Percentiles rank a stretch among this genome's conserved stretches.
Evolutionary conservation across 371 early-diverging fungal species (phyloP).

Genomic region (Rhizopus delemar): DNA sequence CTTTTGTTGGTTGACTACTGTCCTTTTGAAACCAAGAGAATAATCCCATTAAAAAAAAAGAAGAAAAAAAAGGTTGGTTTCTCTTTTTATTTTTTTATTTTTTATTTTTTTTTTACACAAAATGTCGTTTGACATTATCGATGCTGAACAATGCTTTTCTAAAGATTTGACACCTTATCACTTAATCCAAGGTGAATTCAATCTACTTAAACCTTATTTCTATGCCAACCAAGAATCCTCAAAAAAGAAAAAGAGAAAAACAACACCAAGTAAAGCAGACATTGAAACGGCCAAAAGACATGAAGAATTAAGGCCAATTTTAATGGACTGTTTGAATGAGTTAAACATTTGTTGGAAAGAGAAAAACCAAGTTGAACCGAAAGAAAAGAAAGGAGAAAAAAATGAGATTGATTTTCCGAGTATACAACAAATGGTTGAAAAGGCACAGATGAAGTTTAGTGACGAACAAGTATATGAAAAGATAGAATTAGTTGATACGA

Average conservation of each 20-base stretch:
- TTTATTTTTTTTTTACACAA: not conserved
- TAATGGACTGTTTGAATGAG: slow-evolving; percentile 16
- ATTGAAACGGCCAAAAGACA: slow-evolving; percentile 32
- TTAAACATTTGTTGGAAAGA: slow-evolving; percentile 10
- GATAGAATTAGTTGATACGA: not conserved
- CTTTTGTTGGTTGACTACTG: slow-evolving; percentile 7
- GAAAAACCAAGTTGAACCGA: not conserved
- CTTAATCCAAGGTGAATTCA: slow-evolving; percentile 35
- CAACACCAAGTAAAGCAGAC: slow-evolving; percentile 23
- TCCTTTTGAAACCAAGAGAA: slow-evolving; percentile 34
- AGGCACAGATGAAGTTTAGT: slow-evolving; percentile 17
- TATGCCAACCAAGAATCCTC: slow-evolving; percentile 7
- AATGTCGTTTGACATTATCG: slow-evolving; percentile 21
- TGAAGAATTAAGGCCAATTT: slow-evolving; percentile 17
- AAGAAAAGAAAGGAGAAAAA: not conserved
- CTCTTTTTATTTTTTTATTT: slow-evolving; percentile 1
- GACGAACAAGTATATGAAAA: slow-evolving; percentile 5
- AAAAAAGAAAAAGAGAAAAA: slow-evolving; percentile 24
- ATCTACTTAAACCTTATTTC: slow-evolving; percentile 40
- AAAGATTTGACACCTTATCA: slow-evolving; percentile 16
- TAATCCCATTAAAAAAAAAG: slow-evolving; percentile 27
- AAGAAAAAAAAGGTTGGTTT: not conserved
- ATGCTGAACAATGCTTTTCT: slow-evolving; percentile 26
- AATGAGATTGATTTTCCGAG: slow-evolving; percentile 36
- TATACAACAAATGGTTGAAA: slow-evolving; percentile 32